Base-by-base conservation (phyloP, 2,329 filamentous ascomycete genomes). In the Raffaelea ambrosiae region DNA sequence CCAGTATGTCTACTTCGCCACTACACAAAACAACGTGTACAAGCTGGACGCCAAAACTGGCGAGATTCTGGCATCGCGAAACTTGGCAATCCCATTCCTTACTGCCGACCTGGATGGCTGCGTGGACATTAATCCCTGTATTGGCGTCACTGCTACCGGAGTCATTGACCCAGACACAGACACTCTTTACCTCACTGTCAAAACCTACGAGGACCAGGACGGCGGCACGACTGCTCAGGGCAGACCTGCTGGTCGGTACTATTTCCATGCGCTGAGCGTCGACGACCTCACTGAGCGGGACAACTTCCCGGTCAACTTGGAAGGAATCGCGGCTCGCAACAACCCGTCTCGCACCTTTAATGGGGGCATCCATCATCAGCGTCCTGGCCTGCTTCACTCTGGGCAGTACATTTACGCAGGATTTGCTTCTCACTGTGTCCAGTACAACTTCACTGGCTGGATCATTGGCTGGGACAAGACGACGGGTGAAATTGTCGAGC, bases 1-100 rank as follows among this genome's bases (percentile, higher is more conserved):
- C 33, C 71, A 76, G 59, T 71, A 70, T 53, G 61, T 76, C 35
- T 76, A 69, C 53, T 55, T 74, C 40, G 66, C 72, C 11, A 74
- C 72, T 1, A 71, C 71, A 1, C 70, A 74, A 57, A 75, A 74
- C 58, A 72, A 72, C 42, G 52, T 73, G 8, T 73, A 73, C 61
- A 73, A 71, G 52, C 53, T 74, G 16, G 61, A 74, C 52, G 69
- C 69, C 1, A 67, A 67, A 51, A 73, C 69, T 10, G 71, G 71
- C 39, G 60, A 52, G 3, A 68, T 73, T 36, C 51, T 73, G 21
- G 55, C 57, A 2, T 60, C 56, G 14, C 61, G 68, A 44, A 71
- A 66, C 46, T 57, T 75, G 11, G 62, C 59, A 38, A 68, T 73
- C 43, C 71, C 71, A 8, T 74, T 74, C 53, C 55, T 73, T 43